Conservation (phyloP, 2,329 filamentous ascomycete species). For the Dendrostoma leiphaemia region DNA sequence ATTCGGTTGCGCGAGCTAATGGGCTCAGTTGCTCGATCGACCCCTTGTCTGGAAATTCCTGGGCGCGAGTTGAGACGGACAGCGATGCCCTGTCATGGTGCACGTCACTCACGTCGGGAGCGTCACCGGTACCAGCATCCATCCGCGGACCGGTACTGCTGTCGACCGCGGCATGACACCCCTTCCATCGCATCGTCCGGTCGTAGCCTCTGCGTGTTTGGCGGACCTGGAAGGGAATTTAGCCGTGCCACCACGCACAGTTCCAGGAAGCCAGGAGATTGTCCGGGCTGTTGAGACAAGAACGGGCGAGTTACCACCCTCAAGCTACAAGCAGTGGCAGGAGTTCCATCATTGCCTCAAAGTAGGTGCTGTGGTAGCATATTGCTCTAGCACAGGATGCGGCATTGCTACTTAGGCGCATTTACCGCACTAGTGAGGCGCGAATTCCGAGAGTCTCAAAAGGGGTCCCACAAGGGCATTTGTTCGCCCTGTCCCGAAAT, state of each 20-base stretch:
- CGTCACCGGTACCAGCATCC: neutral
- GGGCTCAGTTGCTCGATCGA: no score
- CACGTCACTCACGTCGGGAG: constrained; percentile 7
- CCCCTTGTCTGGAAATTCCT: no score
- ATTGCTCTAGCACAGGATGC: neutral
- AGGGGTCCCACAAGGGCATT: constrained; percentile 11
- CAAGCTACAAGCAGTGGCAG: neutral
- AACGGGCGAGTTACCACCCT: neutral
- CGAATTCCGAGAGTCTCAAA: constrained; percentile 10
- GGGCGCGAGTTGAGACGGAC: no score
- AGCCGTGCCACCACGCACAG: neutral
- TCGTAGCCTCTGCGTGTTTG: neutral
- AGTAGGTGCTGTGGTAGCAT: no score
- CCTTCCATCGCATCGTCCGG: neutral
- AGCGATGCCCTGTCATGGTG: neutral
- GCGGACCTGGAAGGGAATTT: neutral
- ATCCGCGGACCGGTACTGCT: neutral
- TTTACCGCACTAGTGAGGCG: constrained; percentile 16
- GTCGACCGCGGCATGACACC: neutral
- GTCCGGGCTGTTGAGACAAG: neutral
- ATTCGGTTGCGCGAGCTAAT: no score
- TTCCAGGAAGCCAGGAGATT: neutral
- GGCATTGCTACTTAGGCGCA: constrained; percentile 17
- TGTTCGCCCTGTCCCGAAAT: constrained; percentile 14
- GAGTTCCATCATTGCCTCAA: no score